phyloP scores from a whole-genome alignment of 768 basidiomycete species.

The Mycena amicta region DNA sequence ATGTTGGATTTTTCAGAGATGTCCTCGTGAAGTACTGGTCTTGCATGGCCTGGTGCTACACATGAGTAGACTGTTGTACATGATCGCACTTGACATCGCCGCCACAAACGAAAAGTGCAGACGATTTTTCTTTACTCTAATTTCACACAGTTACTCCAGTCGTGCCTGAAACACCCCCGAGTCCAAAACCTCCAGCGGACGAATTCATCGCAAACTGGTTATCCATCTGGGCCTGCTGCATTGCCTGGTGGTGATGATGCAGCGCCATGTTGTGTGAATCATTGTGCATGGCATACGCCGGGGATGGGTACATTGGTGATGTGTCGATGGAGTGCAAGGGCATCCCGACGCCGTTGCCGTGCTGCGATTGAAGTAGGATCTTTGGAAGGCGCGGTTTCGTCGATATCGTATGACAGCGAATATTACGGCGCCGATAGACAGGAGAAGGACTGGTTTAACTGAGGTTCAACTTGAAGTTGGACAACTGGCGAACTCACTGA shows the following conservation, averaged over 20 bases:
- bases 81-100: too few relatives aligned
- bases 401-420: conserved; percentile 4
- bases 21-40: conserved; percentile 6
- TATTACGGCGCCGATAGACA: conserved; percentile 4
- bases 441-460: neutral
- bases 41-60: too few relatives aligned
- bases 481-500: neutral
- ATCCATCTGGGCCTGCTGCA: neutral
- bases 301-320: neutral
- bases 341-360: neutral
- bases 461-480: neutral
- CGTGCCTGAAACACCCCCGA: too few relatives aligned
- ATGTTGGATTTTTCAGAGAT: conserved; percentile 6
- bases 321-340: neutral
- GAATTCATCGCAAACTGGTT: neutral
- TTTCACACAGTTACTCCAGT: too few relatives aligned
- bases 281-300: neutral
- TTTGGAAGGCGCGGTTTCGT: conserved; percentile 5
- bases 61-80: too few relatives aligned
- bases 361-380: conserved; percentile 1
- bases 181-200: neutral
- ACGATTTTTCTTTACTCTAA: too few relatives aligned
- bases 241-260: conserved; percentile 1
- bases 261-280: neutral
- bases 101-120: too few relatives aligned